phyloP scores from a whole-genome alignment of 768 basidiomycete genomes.

The Russula sp. region DNA sequence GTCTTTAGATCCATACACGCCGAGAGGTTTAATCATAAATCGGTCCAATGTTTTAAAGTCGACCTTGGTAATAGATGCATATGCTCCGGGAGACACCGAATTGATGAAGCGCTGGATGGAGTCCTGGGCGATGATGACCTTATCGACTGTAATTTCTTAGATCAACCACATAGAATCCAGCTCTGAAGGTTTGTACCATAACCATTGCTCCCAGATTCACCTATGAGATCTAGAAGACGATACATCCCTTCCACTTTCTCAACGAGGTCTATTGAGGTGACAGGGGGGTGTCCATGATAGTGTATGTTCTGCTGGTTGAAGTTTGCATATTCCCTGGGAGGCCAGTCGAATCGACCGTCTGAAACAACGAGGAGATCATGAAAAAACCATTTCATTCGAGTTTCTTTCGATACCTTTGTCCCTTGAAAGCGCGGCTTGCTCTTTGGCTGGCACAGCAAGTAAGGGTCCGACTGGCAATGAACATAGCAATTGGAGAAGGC shows the following conservation, averaged over 20 bases:
- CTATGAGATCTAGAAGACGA: conserved; percentile 46
- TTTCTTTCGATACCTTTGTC: too few species aligned
- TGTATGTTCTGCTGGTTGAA: too few species aligned
- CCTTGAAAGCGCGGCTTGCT: too few species aligned
- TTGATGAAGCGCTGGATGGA: conserved; percentile 44
- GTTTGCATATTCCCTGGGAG: too few species aligned
- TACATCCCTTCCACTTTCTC: conserved; percentile 37
- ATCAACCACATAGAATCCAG: too few species aligned
- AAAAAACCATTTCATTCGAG: too few species aligned
- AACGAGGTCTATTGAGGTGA: not conserved
- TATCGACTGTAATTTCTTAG: conserved; percentile 38
- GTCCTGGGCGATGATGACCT: conserved; percentile 50
- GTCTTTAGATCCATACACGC: conserved; percentile 48
- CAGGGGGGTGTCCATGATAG: too few species aligned
- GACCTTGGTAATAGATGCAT: conserved; percentile 45
- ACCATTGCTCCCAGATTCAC: conserved; percentile 42
- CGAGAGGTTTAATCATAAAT: conserved; percentile 40
- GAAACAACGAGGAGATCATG: too few species aligned
- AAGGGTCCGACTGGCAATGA: too few species aligned
- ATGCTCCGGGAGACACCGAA: conserved; percentile 41
- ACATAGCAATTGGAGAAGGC: too few species aligned
- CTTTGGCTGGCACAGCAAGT: too few species aligned
- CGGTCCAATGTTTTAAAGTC: conserved; percentile 47
- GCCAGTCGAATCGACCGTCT: too few species aligned
- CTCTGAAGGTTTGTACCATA: conserved; percentile 33